Evolutionary conservation across 352 stramenopile species (phyloP), one percentile per base, ranked within the genome.

Genomic region (Pythium rhizo-oryzae): DNA sequence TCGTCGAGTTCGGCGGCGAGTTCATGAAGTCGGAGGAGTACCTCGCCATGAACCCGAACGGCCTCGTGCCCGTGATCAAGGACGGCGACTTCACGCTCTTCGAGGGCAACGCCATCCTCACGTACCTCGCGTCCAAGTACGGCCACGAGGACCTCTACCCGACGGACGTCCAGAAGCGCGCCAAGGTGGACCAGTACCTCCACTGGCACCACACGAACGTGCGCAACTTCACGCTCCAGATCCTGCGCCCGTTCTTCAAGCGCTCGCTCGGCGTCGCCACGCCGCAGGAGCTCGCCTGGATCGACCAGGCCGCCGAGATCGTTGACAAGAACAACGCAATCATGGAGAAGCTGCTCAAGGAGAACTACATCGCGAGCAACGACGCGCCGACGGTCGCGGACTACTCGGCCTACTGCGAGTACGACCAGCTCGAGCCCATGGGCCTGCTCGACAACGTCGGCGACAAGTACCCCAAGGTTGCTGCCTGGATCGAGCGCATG

Each of bases 181-280:
- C 80, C 19, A 89, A 89, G 59, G 41, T 91, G 30, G 81, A 89
- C 70, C 44, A 91, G 71, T 88, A 85, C 62, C 65, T 91, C 35
- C 73, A 86, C 73, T 91, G 83, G 83, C 83, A 91, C 69, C 83
- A 91, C 78, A 87, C 75, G 52, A 82, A 80, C 65, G 67, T 66
- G 46, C 82, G 82, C 19, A 43, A 76, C 23, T 77, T 81, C 59
- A 89, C 82, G 28, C 37, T 66, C 16, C 74, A 84, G 35, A 60
- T 90, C 19, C 30, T 90, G 28, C 61, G 71, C 12, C 79, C 79
- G 60, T 60, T 75, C 59, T 73, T 78, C 35, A 66, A 57, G 8
- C 59, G 60, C 11, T 24, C 46, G 43, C 33, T 57, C 12, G 61
- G 61, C 28, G 59, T 43, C 2, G 47, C 61, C 51, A 54, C 52